Evolutionary conservation across 257 asterid genomes (phyloP).

Genomic region (Scutellaria minor): DNA sequence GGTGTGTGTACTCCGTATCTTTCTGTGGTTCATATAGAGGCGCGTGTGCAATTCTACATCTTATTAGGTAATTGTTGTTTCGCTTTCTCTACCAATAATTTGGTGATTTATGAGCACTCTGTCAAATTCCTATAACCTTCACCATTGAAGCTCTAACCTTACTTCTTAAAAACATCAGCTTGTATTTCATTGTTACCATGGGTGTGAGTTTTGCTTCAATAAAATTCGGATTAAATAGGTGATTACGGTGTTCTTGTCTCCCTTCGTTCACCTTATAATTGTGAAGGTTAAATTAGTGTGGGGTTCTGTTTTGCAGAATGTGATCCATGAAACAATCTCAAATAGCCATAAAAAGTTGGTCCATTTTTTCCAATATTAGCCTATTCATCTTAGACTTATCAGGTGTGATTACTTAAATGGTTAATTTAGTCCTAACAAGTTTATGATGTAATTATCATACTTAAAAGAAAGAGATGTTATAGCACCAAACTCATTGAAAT

Average conservation of each 20-base stretch:
- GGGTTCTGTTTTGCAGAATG: no score
- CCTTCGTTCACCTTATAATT: background rate
- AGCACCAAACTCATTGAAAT: background rate
- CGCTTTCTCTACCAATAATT: slow-evolving; percentile 20
- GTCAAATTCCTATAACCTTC: background rate
- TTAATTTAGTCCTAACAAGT: background rate
- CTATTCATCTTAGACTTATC: slow-evolving; percentile 6
- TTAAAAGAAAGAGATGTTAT: background rate
- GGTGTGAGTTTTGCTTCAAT: background rate
- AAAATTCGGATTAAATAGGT: slow-evolving; percentile 8
- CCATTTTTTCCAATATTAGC: background rate
- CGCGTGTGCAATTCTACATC: slow-evolving; percentile 28
- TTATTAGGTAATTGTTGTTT: slow-evolving; percentile 26
- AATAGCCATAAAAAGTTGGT: background rate
- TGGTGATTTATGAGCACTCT: slow-evolving; percentile 11
- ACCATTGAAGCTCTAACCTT: slow-evolving; percentile 2
- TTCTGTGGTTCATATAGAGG: slow-evolving; percentile 42
- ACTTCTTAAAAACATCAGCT: slow-evolving; percentile 5
- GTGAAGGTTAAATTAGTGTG: background rate
- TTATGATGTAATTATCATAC: background rate
- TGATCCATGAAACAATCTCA: no score
- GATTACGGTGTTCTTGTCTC: background rate
- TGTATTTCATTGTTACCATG: background rate
- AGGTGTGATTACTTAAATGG: background rate
- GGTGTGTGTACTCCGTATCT: slow-evolving; percentile 28